A percentile compares a stretch with the other conserved stretches of the same genome.
Conservation (phyloP, 208 protist genomes). For the Leishmania tropica region DNA sequence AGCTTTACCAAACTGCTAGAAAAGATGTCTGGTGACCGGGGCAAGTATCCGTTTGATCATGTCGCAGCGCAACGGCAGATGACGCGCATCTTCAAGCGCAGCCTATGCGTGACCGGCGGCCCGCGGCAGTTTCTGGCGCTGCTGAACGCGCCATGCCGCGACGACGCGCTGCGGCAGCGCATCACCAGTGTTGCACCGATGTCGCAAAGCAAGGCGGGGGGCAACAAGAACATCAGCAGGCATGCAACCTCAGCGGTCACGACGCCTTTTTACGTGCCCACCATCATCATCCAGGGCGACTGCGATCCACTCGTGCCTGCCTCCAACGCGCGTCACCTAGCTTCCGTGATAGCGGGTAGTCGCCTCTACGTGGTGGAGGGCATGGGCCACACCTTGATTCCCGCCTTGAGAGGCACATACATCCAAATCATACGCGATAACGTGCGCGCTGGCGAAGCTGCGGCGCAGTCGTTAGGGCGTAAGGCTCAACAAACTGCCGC, state of each 20-base stretch:
- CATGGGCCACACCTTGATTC: slow-evolving; percentile 72
- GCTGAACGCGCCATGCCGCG: slow-evolving; percentile 45
- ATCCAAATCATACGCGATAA: slow-evolving; percentile 32
- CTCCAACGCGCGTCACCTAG: slow-evolving; percentile 49
- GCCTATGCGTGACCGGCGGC: slow-evolving; percentile 45
- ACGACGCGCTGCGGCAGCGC: slow-evolving; percentile 24
- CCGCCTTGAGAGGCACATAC: slow-evolving; percentile 25
- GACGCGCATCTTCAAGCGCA: slow-evolving; percentile 46
- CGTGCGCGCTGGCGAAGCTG: slow-evolving; percentile 30
- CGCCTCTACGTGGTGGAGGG: slow-evolving; percentile 43
- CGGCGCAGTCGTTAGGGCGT: slow-evolving; percentile 1
- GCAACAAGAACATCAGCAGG: neutral
- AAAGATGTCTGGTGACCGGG: slow-evolving; percentile 34
- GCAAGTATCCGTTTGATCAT: slow-evolving; percentile 47
- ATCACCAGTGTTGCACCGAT: slow-evolving; percentile 34
- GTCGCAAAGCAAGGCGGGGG: neutral
- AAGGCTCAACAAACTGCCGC: neutral
- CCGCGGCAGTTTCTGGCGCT: slow-evolving; percentile 63
- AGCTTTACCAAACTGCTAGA: slow-evolving; percentile 45
- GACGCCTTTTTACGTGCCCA: slow-evolving; percentile 46
- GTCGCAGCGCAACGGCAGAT: slow-evolving; percentile 30
- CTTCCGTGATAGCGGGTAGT: slow-evolving; percentile 45
- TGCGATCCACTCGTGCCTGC: slow-evolving; percentile 53
- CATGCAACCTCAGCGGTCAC: neutral
- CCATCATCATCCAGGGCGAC: slow-evolving; percentile 74